phyloP scores from a whole-genome alignment of 75 land plant genomes.

The Pinus taeda region DNA sequence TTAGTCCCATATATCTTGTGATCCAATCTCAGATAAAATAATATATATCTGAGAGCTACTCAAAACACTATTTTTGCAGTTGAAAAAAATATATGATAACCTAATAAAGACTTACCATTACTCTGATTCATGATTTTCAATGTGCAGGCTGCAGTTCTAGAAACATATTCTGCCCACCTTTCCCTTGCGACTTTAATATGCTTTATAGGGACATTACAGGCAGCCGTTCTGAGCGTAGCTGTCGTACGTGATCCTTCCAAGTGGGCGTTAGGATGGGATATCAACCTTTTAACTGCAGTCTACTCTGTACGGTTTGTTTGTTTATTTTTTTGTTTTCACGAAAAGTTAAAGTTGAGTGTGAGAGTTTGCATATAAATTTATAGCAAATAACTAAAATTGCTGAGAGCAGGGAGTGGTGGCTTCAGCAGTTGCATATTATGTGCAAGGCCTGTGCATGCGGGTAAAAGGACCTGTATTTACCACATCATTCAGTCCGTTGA shows the following conservation, averaged over 20 bases:
- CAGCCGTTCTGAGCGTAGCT: constrained; percentile 15
- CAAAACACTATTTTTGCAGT: too few relatives aligned
- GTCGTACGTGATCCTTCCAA: constrained; percentile 19
- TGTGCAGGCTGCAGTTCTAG: constrained; percentile 23
- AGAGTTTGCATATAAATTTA: too few relatives aligned
- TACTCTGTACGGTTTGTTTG: constrained; percentile 10
- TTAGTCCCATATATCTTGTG: too few relatives aligned
- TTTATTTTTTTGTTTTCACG: too few relatives aligned
- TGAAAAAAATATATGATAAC: too few relatives aligned
- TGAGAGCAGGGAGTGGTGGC: constrained; percentile 50
- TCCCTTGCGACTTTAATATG: constrained; percentile 38
- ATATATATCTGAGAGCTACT: too few relatives aligned
- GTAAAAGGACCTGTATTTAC: constrained; percentile 67
- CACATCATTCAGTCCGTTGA: constrained; percentile 69
- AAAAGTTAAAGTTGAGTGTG: too few relatives aligned
- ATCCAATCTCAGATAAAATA: too few relatives aligned
- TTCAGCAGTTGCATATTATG: constrained; percentile 62
- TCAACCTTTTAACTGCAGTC: constrained; percentile 34
- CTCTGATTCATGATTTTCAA: not conserved
- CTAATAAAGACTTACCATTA: too few relatives aligned
- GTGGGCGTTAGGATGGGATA: constrained; percentile 34
- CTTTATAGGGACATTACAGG: constrained; percentile 31
- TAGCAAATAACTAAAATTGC: too few relatives aligned
- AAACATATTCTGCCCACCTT: constrained; percentile 26
- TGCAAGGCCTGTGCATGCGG: constrained; percentile 57